These are phyloP conservation scores for Cordyceps pruinosa DNA, from an alignment of 2,329 filamentous ascomycete species.

Conservation along the genomic window DNA sequence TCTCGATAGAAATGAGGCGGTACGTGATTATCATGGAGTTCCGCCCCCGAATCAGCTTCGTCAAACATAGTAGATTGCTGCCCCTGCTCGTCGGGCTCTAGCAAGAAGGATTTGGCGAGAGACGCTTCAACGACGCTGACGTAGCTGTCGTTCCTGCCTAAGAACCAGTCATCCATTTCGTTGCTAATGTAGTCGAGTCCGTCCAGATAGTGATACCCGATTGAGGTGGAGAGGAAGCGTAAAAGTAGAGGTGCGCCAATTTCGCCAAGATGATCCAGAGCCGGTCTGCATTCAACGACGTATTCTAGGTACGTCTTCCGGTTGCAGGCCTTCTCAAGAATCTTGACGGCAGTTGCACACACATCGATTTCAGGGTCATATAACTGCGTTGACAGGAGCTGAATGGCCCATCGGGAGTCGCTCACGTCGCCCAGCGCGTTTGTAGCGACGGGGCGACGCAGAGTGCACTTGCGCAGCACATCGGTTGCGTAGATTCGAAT, in stretches of 20 bases:
- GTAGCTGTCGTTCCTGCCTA: slow-evolving; percentile 94
- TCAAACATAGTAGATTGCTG: slow-evolving; percentile 53
- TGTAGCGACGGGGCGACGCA: slow-evolving; percentile 32
- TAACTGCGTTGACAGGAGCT: slow-evolving; percentile 91
- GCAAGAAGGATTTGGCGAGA: slow-evolving; percentile 75
- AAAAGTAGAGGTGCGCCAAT: slow-evolving; percentile 90
- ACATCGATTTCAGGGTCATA: slow-evolving; percentile 98
- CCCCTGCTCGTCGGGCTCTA: slow-evolving; percentile 52
- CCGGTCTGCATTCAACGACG: slow-evolving; percentile 91
- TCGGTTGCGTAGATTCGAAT: slow-evolving; percentile 88
- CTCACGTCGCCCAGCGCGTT: slow-evolving; percentile 36
- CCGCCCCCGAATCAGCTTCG: slow-evolving; percentile 48
- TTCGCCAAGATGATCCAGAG: slow-evolving; percentile 89
- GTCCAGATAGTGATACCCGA: slow-evolving; percentile 95
- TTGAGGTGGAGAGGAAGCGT: slow-evolving; percentile 89
- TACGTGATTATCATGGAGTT: slow-evolving; percentile 59
- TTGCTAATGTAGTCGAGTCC: slow-evolving; percentile 97
- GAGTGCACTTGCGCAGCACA: slow-evolving; percentile 79
- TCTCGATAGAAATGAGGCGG: slow-evolving; percentile 98
- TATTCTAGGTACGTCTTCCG: slow-evolving; percentile 86
- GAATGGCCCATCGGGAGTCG: slow-evolving; percentile 92
- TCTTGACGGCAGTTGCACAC: slow-evolving; percentile 92
- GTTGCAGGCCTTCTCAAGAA: slow-evolving; percentile 95
- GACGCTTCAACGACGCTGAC: slow-evolving; percentile 94
- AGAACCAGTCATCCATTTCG: slow-evolving; percentile 99